Conservation (phyloP, 225 moss, liverwort and hornwort species). For the Bryum argenteum region DNA sequence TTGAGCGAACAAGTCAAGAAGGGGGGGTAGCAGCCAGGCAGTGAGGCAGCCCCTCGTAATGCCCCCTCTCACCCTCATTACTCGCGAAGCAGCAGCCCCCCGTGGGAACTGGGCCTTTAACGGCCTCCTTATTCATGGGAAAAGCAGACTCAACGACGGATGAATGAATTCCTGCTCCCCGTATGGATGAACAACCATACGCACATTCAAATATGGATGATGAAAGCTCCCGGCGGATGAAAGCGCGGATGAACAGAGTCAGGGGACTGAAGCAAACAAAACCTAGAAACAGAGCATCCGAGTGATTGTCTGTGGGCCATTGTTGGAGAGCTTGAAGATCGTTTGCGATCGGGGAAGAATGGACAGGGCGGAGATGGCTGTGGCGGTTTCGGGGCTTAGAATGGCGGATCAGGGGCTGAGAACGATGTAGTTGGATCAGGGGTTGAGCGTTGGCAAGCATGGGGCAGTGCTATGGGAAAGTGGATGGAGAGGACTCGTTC, state of each 20-base stretch:
- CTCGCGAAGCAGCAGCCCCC: no score
- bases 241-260: slow-evolving; percentile 19
- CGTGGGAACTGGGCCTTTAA: slow-evolving; percentile 29
- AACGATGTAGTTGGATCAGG: background rate
- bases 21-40: no score
- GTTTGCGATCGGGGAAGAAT: slow-evolving; percentile 10
- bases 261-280: slow-evolving; percentile 30
- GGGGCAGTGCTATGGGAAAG: slow-evolving; percentile 98
- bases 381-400: background rate
- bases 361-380: background rate
- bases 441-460: slow-evolving; percentile 71
- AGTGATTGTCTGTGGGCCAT: background rate
- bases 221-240: background rate
- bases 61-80: no score
- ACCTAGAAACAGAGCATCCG: slow-evolving; percentile 34
- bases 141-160: background rate
- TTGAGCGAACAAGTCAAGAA: no score
- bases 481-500: slow-evolving; percentile 60
- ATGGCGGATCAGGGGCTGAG: slow-evolving; percentile 11
- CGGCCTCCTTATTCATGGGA: slow-evolving; percentile 35
- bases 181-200: no score
- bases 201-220: no score
- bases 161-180: background rate
- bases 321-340: slow-evolving; percentile 1
- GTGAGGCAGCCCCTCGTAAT: no score